Percentiles rank a stretch among this genome's conserved stretches.
Conservation (phyloP, 2,329 filamentous ascomycete genomes). For the Coniella vitis region DNA sequence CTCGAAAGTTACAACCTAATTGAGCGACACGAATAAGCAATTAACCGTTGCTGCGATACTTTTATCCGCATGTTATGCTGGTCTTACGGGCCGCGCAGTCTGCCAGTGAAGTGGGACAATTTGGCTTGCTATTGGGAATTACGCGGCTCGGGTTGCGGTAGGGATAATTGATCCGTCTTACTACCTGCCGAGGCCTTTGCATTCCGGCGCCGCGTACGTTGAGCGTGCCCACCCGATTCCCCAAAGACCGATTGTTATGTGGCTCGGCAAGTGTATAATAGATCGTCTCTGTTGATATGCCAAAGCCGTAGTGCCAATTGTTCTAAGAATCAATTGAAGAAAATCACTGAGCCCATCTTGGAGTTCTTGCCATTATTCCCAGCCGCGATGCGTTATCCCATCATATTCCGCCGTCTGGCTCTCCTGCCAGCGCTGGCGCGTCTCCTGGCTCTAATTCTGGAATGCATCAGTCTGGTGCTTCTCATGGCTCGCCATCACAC, state of each 20-base stretch:
- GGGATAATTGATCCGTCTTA: slow-evolving; percentile 6
- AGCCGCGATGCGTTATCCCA: slow-evolving; percentile 1
- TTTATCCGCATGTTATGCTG: too few relatives aligned
- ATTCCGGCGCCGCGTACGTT: background rate
- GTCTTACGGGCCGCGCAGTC: too few relatives aligned
- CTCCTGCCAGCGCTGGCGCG: slow-evolving; percentile 5
- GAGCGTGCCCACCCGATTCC: background rate
- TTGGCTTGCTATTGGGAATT: background rate
- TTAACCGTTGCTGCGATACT: too few relatives aligned
- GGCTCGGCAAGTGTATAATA: too few relatives aligned
- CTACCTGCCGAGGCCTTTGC: background rate
- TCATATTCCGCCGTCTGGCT: slow-evolving; percentile 4
- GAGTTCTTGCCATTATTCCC: background rate
- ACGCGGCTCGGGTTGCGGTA: background rate
- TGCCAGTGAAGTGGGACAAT: too few relatives aligned
- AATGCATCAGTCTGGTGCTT: slow-evolving; percentile 6
- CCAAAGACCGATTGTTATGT: background rate
- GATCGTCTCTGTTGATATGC: too few relatives aligned
- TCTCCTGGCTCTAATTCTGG: slow-evolving; percentile 2
- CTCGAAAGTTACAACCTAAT: too few relatives aligned
- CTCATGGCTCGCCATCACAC: background rate
- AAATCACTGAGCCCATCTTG: too few relatives aligned
- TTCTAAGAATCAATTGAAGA: too few relatives aligned
- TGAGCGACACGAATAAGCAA: too few relatives aligned
- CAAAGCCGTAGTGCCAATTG: too few relatives aligned